Evolutionary conservation across 129 eudicot genomes (phyloP).

Genomic region (Artemisia annua): DNA sequence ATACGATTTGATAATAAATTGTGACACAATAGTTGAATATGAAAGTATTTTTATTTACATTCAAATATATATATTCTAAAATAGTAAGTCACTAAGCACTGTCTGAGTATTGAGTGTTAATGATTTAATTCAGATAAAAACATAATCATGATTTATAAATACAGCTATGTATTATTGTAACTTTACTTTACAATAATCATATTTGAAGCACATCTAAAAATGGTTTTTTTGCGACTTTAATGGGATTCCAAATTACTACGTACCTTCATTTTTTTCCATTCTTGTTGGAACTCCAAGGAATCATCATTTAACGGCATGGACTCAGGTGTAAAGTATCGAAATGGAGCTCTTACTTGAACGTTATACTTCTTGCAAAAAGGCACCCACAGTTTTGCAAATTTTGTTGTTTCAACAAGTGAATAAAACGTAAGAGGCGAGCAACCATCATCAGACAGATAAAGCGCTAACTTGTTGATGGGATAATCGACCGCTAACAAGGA

Average conservation of each 20-base stretch:
- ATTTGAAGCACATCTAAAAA: no score
- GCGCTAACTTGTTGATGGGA: slow-evolving; percentile 48
- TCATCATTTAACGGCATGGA: slow-evolving; percentile 22
- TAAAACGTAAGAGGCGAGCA: slow-evolving; percentile 44
- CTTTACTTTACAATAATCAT: no score
- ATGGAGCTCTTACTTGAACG: slow-evolving; percentile 51
- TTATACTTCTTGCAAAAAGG: slow-evolving; percentile 55
- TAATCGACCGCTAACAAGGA: slow-evolving; percentile 53
- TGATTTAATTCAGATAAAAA: no score
- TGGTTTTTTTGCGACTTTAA: no score
- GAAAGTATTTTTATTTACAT: no score
- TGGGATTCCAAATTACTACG: background rate
- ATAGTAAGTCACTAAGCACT: no score
- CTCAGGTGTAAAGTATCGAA: slow-evolving; percentile 39
- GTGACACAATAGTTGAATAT: no score
- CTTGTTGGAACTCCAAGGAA: slow-evolving; percentile 38
- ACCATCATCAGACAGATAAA: slow-evolving; percentile 54
- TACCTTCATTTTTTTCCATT: slow-evolving; percentile 55
- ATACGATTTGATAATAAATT: no score
- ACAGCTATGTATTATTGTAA: no score
- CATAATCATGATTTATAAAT: no score
- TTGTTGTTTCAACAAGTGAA: slow-evolving; percentile 43
- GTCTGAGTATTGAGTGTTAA: no score
- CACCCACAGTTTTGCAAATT: slow-evolving; percentile 52
- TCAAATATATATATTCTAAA: no score